These are phyloP conservation scores for Gaultheria prostrata DNA, from an alignment of 148 eudicot genomes.

Conservation along the genomic window DNA sequence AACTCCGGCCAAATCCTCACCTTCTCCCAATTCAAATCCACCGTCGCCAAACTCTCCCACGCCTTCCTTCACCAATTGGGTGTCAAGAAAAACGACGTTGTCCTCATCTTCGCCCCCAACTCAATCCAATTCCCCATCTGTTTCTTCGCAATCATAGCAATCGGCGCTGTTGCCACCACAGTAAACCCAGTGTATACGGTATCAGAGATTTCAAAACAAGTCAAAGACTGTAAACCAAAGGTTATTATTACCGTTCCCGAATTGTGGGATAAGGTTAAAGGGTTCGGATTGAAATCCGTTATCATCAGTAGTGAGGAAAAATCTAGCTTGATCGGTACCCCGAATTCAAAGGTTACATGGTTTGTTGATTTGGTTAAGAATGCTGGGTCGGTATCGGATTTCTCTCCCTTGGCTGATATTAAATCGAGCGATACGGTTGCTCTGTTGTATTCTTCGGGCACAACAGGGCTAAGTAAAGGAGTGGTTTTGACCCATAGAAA, in stretches of 20 bases:
- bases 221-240: constrained; percentile 54
- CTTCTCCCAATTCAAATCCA: constrained; percentile 49
- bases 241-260: constrained; percentile 49
- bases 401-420: constrained; percentile 25
- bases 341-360: constrained; percentile 22
- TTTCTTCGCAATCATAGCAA: constrained; percentile 50
- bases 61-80: constrained; percentile 42
- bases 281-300: constrained; percentile 42
- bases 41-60: constrained; percentile 46
- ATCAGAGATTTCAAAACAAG: constrained; percentile 57
- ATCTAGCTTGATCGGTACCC: not conserved
- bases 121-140: constrained; percentile 51
- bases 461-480: constrained; percentile 77
- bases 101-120: constrained; percentile 68
- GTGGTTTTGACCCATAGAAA: constrained; percentile 65
- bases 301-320: constrained; percentile 32
- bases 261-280: constrained; percentile 45
- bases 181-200: constrained; percentile 57
- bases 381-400: constrained; percentile 30
- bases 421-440: constrained; percentile 53
- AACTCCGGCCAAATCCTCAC: constrained; percentile 45
- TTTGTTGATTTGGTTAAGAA: constrained; percentile 43
- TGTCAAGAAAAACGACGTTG: constrained; percentile 51
- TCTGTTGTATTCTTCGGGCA: constrained; percentile 74
- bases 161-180: constrained; percentile 70